These are phyloP conservation scores for Geotrichum aggregatum DNA, from an alignment of 1,139 yeast genomes.

Conservation along the genomic window DNA sequence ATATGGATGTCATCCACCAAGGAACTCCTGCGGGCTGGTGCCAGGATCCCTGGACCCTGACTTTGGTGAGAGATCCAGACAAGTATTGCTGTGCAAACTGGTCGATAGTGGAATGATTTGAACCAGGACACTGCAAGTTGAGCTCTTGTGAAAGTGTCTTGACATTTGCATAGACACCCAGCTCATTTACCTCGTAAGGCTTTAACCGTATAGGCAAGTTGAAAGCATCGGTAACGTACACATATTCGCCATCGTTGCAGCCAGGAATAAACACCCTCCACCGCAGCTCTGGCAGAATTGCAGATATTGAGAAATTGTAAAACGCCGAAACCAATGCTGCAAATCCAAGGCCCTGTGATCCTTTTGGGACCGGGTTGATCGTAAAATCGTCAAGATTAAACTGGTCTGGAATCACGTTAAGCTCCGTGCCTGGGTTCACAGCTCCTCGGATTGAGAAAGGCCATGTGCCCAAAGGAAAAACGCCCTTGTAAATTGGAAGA, in stretches of 20 bases:
- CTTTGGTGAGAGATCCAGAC: conserved; percentile 24
- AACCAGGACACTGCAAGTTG: conserved; percentile 24
- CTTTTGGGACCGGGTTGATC: conserved; percentile 1
- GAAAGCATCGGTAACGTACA: conserved; percentile 25
- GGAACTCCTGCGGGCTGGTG: conserved; percentile 19
- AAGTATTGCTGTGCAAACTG: conserved; percentile 26
- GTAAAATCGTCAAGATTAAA: neutral
- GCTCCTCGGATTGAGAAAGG: neutral
- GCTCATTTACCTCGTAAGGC: conserved; percentile 23
- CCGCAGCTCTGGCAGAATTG: conserved; percentile 20
- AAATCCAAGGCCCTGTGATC: conserved; percentile 21
- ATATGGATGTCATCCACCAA: conserved; percentile 8
- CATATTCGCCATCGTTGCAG: conserved; percentile 23
- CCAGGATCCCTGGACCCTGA: conserved; percentile 24
- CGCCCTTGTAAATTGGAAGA: conserved; percentile 25
- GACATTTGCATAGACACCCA: conserved; percentile 24
- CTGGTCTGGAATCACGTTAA: neutral
- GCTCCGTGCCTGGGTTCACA: neutral
- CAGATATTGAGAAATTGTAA: conserved; percentile 23
- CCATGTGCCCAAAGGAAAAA: conserved; percentile 22
- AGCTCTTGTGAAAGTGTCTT: conserved; percentile 23
- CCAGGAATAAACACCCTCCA: conserved; percentile 31
- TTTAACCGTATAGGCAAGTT: conserved; percentile 25
- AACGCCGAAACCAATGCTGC: conserved; percentile 22
- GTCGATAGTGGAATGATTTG: conserved; percentile 28